A percentile compares a stretch with the other conserved stretches of the same genome.
Conservation (phyloP, 306 rosid species). For the Rosa multiflora region DNA sequence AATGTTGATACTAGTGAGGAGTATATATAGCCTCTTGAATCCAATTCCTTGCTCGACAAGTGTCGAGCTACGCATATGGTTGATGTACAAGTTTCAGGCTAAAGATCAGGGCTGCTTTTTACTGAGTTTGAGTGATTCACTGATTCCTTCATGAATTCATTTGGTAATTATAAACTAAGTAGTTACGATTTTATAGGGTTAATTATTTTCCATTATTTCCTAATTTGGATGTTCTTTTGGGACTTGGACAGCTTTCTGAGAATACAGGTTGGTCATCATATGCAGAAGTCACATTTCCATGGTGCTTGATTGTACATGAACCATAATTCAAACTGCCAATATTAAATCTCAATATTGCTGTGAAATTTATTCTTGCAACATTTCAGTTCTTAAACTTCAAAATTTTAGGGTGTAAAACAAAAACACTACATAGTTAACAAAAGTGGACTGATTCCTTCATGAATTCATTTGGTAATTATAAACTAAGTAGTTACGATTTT, state of each 20-base stretch:
- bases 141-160: neutral
- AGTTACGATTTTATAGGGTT: neutral
- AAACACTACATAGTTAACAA: too few species aligned
- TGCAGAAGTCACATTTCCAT: too few species aligned
- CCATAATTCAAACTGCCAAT: too few species aligned
- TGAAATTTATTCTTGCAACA: too few species aligned
- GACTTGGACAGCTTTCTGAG: too few species aligned
- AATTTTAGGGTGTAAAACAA: too few species aligned
- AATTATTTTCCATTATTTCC: neutral
- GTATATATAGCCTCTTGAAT: constrained; percentile 18
- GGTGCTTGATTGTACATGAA: too few species aligned
- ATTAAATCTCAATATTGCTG: too few species aligned
- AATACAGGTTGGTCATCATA: too few species aligned
- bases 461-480: neutral
- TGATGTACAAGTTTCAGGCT: neutral
- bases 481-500: neutral
- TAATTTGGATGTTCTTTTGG: too few species aligned
- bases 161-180: neutral
- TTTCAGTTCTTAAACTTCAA: too few species aligned
- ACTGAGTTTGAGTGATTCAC: neutral
- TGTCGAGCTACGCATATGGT: neutral
- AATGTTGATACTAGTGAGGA: neutral
- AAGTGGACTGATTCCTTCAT: neutral
- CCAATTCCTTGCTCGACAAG: constrained; percentile 2
- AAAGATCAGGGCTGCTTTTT: constrained; percentile 8